Evolutionary conservation across 495 filamentous ascomycete species (phyloP), one percentile per base, ranked within the genome.

Genomic region (Sabuloglossum arenarium): DNA sequence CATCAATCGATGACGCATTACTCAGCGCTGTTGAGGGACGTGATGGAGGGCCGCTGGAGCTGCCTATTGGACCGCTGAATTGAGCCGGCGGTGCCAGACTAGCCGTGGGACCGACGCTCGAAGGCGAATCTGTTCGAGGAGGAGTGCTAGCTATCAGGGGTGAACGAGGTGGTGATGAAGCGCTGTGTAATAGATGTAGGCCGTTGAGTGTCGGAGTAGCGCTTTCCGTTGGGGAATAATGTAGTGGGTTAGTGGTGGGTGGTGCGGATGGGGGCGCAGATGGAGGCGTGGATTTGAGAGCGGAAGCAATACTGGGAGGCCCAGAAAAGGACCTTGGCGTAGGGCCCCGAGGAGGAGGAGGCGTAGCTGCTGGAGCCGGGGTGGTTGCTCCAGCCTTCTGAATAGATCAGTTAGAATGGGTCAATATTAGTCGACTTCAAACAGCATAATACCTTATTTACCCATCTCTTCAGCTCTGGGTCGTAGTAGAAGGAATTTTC

Each of bases 401-500:
- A 19, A 39, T 14, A 9, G 1, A 28, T 1, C 19, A 31, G 53
- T 43, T 25, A 37, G 31, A 6, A 37, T 16, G 37, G 53, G 9
- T 5, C 1, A 16, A 37, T 42, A 39, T 31, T 37, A 28, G 0
- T 6, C 6, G 30, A 55, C 8, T 39, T 14, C 10, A 6, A 37
- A 5, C 64, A 53, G 68, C 69, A 28, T 65, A 68, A 82, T 65
- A 96, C 96, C 73, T 96, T 95, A 68, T 99, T 95, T 68, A 99
- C 78, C 93, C 93, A 99, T 64, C 90, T 86, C 74, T 93, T 93
- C 55, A 94, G 74, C 23, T 94, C 85, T 3, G 85, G 81, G 67
- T 99, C 93, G 60, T 90, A 99, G 60, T 88, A 83, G 69, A 99
- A 97, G 11, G 79, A 85, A 63, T 76, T 91, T 61, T 90, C 83